Conservation (phyloP, 805 yeast genomes). For the Hanseniaspora nectarophila region DNA sequence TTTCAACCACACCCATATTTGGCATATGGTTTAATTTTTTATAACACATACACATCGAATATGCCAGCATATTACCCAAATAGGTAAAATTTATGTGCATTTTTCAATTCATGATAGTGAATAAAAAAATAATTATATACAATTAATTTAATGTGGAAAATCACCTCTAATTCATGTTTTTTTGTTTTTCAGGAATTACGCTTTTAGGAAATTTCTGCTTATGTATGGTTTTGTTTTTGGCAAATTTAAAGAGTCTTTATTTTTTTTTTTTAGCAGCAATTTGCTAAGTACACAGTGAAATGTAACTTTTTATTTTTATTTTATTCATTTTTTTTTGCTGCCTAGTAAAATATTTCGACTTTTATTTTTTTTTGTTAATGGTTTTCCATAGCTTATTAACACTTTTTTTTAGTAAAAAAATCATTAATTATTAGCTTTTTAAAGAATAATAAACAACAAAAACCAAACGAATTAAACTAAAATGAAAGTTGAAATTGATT, state of each 20-base stretch:
- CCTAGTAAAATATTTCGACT: background rate
- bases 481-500: slow-evolving; percentile 99
- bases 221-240: background rate
- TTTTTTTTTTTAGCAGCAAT: background rate
- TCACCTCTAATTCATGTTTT: no score
- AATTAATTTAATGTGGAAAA: no score
- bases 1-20: no score
- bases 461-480: slow-evolving; percentile 8
- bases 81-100: background rate
- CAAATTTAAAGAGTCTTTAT: no score
- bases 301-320: background rate
- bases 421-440: slow-evolving; percentile 16
- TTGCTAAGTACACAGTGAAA: background rate
- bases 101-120: no score
- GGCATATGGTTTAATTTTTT: no score
- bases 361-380: no score
- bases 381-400: no score
- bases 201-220: background rate
- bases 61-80: background rate
- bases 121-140: no score
- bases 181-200: background rate
- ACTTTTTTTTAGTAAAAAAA: no score
- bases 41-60: no score
- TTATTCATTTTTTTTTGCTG: background rate
- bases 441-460: slow-evolving; percentile 12